Evolutionary conservation across 768 basidiomycete genomes (phyloP), one percentile per base, ranked within the genome.

Genomic region (Cytidiella melzeri): DNA sequence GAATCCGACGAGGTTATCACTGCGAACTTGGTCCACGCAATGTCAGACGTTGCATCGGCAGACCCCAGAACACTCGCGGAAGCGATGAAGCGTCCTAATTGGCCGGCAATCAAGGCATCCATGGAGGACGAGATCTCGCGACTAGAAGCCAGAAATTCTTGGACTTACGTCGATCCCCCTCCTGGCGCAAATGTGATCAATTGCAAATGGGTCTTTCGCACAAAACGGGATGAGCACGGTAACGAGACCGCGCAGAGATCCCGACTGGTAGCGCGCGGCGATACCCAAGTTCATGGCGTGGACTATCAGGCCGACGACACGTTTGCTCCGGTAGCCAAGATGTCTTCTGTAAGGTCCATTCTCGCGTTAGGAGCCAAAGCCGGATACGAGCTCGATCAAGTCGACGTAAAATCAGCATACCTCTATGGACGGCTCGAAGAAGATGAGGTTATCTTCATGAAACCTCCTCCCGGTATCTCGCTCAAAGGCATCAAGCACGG

Each of bases 391-490:
- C 39, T 70, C 1, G 55, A 61, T 5, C 65, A 67, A 50, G 47
- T 67, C 12, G 66, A 70, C 47, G 53, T 71, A 25, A 64, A 67
- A 21, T 56, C 59, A 0, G 67, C 61, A 2, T 65, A 55, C 43
- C 58, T 66, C 13, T 58, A 64, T 27, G 55, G 52, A 0, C 42
- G 41, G n/a, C 47, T 56, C 13, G 18, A 51, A 6, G 45, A 58
- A 12, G 37, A 50, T 15, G 55, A 58, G 26, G 28, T 46, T 24
- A 37, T 45, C 19, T 57, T 50, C 42, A 47, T 57, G 48, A 20
- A 41, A 18, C 43, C 45, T 3, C 58, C 53, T 0, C 53, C 57
- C 9, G 27, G 28, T 34, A 9, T 47, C n/a, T 23, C 13, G 6
- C 30, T 36, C 28, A 34, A 34, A 24, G 47, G 47, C 47, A 44